Conservation (phyloP, 768 basidiomycete species). For the Termitomyces bulborhizus region DNA sequence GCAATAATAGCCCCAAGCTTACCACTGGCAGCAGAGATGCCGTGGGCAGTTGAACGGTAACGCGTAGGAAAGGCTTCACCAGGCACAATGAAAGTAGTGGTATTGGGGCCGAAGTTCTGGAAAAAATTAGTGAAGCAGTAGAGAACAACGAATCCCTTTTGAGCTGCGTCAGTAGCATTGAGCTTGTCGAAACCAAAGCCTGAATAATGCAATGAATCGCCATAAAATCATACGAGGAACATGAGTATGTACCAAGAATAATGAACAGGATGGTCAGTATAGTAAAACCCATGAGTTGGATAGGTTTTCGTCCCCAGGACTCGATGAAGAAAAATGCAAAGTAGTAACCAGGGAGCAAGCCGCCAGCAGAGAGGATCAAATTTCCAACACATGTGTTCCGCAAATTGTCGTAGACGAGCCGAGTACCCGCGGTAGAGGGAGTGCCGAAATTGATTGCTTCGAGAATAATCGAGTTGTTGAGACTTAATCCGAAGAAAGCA, state of each 20-base stretch:
- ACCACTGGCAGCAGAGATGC: slow-evolving; percentile 77
- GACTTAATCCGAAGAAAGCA: slow-evolving; percentile 84
- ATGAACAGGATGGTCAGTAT: slow-evolving; percentile 61
- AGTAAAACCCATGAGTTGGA: slow-evolving; percentile 75
- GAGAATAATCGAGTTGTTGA: slow-evolving; percentile 77
- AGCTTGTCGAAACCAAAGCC: slow-evolving; percentile 65
- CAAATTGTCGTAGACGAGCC: slow-evolving; percentile 49
- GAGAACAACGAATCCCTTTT: slow-evolving; percentile 68
- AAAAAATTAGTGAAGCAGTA: slow-evolving; percentile 88
- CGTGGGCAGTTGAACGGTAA: slow-evolving; percentile 80
- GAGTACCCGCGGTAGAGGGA: slow-evolving; percentile 24
- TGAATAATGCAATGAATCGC: slow-evolving; percentile 16
- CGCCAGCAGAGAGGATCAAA: slow-evolving; percentile 68
- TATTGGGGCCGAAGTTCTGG: slow-evolving; percentile 85
- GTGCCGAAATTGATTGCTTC: slow-evolving; percentile 68
- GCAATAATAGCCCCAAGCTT: slow-evolving; percentile 82
- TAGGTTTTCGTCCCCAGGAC: slow-evolving; percentile 73
- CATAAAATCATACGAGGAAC: not conserved
- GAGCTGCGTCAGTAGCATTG: slow-evolving; percentile 31
- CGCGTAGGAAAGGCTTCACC: slow-evolving; percentile 86
- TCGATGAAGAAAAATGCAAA: slow-evolving; percentile 60
- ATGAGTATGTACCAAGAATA: slow-evolving; percentile 50
- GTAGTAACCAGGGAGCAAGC: slow-evolving; percentile 81
- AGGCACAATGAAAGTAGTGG: slow-evolving; percentile 75
- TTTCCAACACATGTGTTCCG: slow-evolving; percentile 69